phyloP scores from a whole-genome alignment of 306 rosid genomes.

The Phaseolus lunatus region DNA sequence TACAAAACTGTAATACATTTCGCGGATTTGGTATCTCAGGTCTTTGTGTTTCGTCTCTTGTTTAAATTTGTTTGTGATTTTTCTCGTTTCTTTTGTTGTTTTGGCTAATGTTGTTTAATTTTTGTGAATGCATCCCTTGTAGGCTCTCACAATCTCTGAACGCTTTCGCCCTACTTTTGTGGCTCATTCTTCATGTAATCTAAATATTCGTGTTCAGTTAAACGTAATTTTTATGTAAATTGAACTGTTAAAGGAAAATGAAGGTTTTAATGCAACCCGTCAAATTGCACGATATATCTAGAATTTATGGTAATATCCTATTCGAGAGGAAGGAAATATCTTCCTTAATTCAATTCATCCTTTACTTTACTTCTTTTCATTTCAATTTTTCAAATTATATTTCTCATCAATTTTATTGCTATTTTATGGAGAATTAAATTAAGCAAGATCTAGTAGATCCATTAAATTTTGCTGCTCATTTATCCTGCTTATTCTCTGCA shows the following conservation, averaged over 20 bases:
- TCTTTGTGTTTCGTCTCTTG: too few species aligned
- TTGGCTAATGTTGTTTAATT: too few species aligned
- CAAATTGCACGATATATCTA: conserved; percentile 15
- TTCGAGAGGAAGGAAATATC: conserved; percentile 31
- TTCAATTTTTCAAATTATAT: conserved; percentile 23
- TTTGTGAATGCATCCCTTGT: too few species aligned
- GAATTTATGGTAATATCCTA: conserved; percentile 23
- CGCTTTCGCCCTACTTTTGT: too few species aligned
- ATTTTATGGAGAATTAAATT: conserved; percentile 27
- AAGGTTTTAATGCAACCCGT: conserved; percentile 27
- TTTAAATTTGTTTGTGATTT: too few species aligned
- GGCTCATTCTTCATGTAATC: too few species aligned
- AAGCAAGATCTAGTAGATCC: conserved; percentile 23
- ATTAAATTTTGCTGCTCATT: conserved; percentile 11
- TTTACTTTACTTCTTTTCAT: not conserved
- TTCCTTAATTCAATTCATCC: conserved; percentile 30
- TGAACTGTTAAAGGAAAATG: not conserved
- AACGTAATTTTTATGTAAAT: too few species aligned
- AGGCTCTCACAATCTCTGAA: too few species aligned
- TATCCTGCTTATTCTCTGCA: conserved; percentile 36
- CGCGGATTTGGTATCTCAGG: too few species aligned
- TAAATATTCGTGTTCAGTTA: too few species aligned
- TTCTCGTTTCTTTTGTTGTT: too few species aligned
- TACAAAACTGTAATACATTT: too few species aligned
- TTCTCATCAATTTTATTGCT: conserved; percentile 6